Conservation (phyloP, 2,329 filamentous ascomycete species). For the Pseudomassariella vexata region DNA sequence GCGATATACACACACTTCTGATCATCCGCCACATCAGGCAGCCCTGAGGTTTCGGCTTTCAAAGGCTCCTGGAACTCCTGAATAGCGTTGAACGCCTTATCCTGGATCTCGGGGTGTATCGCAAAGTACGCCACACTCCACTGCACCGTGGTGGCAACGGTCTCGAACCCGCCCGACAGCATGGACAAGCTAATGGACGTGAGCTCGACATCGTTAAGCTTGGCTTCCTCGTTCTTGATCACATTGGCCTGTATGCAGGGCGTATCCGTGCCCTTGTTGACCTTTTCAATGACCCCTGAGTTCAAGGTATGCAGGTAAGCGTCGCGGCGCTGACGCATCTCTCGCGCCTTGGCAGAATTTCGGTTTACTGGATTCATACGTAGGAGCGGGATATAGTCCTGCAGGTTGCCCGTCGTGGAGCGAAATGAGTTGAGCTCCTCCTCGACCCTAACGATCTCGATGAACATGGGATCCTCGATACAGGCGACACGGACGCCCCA, state of each 20-base stretch:
- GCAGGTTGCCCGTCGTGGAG: constrained; percentile 77
- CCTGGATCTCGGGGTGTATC: constrained; percentile 64
- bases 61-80: constrained; percentile 18
- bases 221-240: constrained; percentile 32
- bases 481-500: constrained; percentile 74
- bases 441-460: constrained; percentile 72
- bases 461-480: constrained; percentile 59
- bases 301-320: constrained; percentile 63
- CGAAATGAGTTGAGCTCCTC: constrained; percentile 70
- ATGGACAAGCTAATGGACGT: constrained; percentile 79
- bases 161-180: constrained; percentile 77
- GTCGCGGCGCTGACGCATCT: constrained; percentile 64
- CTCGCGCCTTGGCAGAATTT: constrained; percentile 45
- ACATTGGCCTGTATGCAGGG: constrained; percentile 34
- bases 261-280: constrained; percentile 32
- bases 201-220: constrained; percentile 53
- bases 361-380: constrained; percentile 46
- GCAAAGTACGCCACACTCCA: constrained; percentile 72
- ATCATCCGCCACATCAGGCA: constrained; percentile 60
- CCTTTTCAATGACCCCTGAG: constrained; percentile 41
- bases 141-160: constrained; percentile 72
- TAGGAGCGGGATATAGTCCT: constrained; percentile 75
- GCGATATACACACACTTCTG: constrained; percentile 58
- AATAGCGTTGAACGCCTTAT: constrained; percentile 64
- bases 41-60: constrained; percentile 49